Conservation (phyloP, 345 rosid species). For the Hibiscus tridactylites region DNA sequence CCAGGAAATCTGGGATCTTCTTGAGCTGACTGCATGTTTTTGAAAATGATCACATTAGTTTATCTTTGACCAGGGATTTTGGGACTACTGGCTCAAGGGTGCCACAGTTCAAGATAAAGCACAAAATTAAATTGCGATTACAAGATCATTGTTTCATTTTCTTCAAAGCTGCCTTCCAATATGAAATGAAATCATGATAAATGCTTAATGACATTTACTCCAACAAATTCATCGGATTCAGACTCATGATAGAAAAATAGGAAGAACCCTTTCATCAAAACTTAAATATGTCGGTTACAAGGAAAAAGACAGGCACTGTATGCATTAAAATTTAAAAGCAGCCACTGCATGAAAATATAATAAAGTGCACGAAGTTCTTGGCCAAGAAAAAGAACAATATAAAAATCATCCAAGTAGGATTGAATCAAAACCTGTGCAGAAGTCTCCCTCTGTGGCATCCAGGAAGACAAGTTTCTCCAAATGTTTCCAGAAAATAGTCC, state of each 20-base stretch:
- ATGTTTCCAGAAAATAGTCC: slow-evolving; percentile 67
- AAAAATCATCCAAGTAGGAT: neutral
- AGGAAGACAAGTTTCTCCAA: slow-evolving; percentile 78
- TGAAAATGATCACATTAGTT: slow-evolving; percentile 8
- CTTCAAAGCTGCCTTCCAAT: neutral
- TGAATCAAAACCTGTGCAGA: slow-evolving; percentile 46
- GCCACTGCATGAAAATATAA: neutral
- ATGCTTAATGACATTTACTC: neutral
- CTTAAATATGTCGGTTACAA: neutral
- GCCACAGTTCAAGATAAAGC: slow-evolving; percentile 3
- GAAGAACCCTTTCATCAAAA: neutral
- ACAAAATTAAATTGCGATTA: neutral
- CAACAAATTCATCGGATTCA: neutral
- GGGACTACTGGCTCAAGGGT: neutral
- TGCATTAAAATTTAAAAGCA: neutral
- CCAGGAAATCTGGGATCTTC: slow-evolving; percentile 73
- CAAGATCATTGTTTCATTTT: neutral
- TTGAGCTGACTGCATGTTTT: slow-evolving; percentile 43
- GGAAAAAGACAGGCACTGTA: neutral
- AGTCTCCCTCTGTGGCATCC: slow-evolving; percentile 77
- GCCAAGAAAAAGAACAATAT: neutral
- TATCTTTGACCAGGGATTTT: slow-evolving; percentile 6
- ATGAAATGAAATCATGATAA: neutral
- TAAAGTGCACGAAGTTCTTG: neutral
- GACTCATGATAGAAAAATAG: neutral